Evolutionary conservation across 2,329 filamentous ascomycete genomes (phyloP), one percentile per base, ranked within the genome.

Genomic region (Proliferodiscus dingleyae): DNA sequence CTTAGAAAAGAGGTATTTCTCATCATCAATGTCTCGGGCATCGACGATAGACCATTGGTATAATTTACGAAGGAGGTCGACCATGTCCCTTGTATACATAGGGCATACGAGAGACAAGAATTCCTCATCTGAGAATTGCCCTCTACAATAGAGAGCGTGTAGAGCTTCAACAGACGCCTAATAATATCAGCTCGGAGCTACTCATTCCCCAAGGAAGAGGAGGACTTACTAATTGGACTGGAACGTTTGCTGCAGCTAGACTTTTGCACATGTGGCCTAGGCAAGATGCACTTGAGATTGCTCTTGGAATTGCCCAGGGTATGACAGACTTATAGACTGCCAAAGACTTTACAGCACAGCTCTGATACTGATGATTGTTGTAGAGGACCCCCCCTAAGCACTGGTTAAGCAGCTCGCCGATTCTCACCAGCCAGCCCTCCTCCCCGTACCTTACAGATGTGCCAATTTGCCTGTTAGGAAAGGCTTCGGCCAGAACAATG

Each of bases 1-100:
- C 70, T 97, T 97, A 32, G 87, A 82, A 56, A 96, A 81, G 45
- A 88, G 81, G 64, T 98, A 97, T 63, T 89, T 94, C 60, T 89
- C 84, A 60, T 95, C 89, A 55, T 96, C 87, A 47, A 95, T 81
- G 57, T 95, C 85, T 48, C 87, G 79, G 3, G 88, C 78, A 53
- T 89, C 85, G 34, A 91, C 83, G 9, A 81, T 68, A 4, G 88
- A 87, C 86, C 87, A 93, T 51, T 85, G 80, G 58, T 88, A 89
- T 10, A 95, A 74, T 48, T 82, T 78, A 51, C 77, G 79, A 56
- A 90, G 80, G 6, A 94, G 74, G 29, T 77, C 73, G 33, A 95
- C 77, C 51, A 83, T 85, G 46, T 81, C 74, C n/a, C 74, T 71
- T 50, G 79, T 78, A 61, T 89, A 94, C 73, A 93, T 86, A 43